A percentile compares a stretch with the other conserved stretches of the same genome.
These are phyloP conservation scores for Taphrina pruni DNA, from an alignment of 1,139 yeast genomes.

Conservation along the genomic window DNA sequence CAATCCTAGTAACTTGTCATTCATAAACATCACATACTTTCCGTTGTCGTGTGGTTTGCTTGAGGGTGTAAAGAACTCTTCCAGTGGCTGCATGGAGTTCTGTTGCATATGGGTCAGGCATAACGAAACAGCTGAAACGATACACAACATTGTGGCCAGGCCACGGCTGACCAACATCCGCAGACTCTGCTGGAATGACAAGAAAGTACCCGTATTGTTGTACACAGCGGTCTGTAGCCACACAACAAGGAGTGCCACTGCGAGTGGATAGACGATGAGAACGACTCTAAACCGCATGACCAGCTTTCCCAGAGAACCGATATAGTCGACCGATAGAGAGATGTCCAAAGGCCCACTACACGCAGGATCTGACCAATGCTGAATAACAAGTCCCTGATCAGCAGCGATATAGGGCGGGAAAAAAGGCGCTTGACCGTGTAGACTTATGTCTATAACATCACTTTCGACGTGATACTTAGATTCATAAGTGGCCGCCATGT, in stretches of 20 bases:
- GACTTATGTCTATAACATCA: constrained; percentile 55
- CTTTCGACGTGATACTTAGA: constrained; percentile 74
- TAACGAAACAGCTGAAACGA: constrained; percentile 56
- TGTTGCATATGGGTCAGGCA: constrained; percentile 44
- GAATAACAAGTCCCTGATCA: constrained; percentile 51
- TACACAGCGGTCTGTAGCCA: constrained; percentile 49
- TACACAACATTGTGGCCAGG: constrained; percentile 48
- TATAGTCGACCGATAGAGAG: constrained; percentile 51
- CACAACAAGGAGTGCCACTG: constrained; percentile 48
- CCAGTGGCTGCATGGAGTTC: constrained; percentile 24
- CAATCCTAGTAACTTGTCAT: constrained; percentile 62
- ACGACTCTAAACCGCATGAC: constrained; percentile 52
- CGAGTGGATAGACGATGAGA: constrained; percentile 51
- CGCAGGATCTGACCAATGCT: constrained; percentile 52
- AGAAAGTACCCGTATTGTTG: constrained; percentile 54
- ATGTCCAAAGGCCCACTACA: constrained; percentile 47
- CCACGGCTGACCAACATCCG: constrained; percentile 50
- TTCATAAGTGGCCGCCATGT: constrained; percentile 69
- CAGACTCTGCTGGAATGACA: constrained; percentile 61
- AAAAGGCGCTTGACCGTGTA: constrained; percentile 80
- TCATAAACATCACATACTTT: constrained; percentile 15
- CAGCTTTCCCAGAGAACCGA: constrained; percentile 52
- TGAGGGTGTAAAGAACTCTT: background rate
- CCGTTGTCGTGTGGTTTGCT: background rate
- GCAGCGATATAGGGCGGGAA: constrained; percentile 57